Percentiles rank a stretch among this genome's conserved stretches.
Conservation (phyloP, 768 basidiomycete species). For the Polyporus arcularius region DNA sequence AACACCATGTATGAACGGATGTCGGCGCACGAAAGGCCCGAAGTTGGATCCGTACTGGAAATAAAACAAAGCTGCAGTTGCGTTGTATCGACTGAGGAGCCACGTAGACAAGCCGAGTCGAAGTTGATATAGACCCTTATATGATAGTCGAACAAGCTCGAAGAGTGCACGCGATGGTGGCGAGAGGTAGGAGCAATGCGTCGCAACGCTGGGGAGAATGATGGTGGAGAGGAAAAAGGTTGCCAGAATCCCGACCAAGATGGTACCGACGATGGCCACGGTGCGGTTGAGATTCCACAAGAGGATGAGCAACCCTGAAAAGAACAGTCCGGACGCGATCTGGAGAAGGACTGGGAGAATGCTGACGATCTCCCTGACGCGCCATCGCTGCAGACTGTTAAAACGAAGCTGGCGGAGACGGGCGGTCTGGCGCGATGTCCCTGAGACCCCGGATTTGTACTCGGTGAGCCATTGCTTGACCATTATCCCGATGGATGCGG, state of each 20-base stretch:
- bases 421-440: constrained; percentile 15
- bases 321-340: constrained; percentile 12
- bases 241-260: neutral
- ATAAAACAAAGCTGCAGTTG: too few relatives aligned
- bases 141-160: too few relatives aligned
- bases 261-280: constrained; percentile 8
- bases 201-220: neutral
- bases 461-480: constrained; percentile 19
- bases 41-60: too few relatives aligned
- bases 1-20: too few relatives aligned
- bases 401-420: constrained; percentile 21
- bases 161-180: too few relatives aligned
- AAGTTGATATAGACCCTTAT: too few relatives aligned
- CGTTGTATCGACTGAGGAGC: too few relatives aligned
- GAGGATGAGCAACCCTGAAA: constrained; percentile 19
- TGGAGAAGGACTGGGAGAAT: constrained; percentile 16
- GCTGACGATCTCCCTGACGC: constrained; percentile 5
- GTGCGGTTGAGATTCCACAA: constrained; percentile 14
- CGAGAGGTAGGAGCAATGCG: too few relatives aligned
- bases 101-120: too few relatives aligned
- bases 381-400: constrained; percentile 21
- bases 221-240: constrained; percentile 11
- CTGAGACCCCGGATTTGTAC: constrained; percentile 13
- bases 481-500: constrained; percentile 16
- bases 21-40: too few relatives aligned